phyloP scores from a whole-genome alignment of 345 rosid species.

The Ceriops tagal region DNA sequence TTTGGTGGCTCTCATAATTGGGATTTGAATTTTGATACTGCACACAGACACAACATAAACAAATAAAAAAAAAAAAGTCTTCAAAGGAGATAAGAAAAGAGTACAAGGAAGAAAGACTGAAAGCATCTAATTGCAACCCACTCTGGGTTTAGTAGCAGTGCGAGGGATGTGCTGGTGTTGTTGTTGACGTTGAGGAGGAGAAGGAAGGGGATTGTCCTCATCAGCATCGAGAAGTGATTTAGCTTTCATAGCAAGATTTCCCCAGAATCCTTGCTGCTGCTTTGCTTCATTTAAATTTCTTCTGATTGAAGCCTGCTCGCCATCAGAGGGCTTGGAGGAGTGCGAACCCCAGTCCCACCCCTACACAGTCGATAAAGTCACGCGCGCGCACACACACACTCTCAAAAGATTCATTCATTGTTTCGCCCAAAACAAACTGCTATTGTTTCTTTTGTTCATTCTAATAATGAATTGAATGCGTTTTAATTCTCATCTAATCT shows the following conservation, averaged over 20 bases:
- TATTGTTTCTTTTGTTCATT: no score
- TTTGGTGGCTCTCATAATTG: slow-evolving; percentile 20
- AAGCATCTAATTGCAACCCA: not conserved
- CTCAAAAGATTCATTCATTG: no score
- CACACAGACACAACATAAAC: slow-evolving; percentile 14
- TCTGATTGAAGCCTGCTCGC: slow-evolving; percentile 34
- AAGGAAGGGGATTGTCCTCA: not conserved
- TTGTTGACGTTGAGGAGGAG: slow-evolving; percentile 1
- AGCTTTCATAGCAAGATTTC: slow-evolving; percentile 28
- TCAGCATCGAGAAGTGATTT: slow-evolving; percentile 27
- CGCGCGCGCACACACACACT: no score
- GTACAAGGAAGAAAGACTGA: not conserved
- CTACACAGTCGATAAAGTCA: no score
- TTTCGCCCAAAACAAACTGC: no score
- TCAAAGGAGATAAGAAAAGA: not conserved
- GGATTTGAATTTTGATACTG: slow-evolving; percentile 33
- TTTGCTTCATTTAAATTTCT: slow-evolving; percentile 44
- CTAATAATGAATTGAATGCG: no score
- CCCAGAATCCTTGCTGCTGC: slow-evolving; percentile 22
- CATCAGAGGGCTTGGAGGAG: no score
- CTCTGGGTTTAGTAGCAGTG: slow-evolving; percentile 12
- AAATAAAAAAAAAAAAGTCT: not conserved
- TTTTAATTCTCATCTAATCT: no score
- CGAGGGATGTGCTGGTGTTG: not conserved
- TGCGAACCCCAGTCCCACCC: no score